A percentile compares a stretch with the other conserved stretches of the same genome.
phyloP scores from a whole-genome alignment of 768 basidiomycete genomes.

The Lentinula guzmanii region DNA sequence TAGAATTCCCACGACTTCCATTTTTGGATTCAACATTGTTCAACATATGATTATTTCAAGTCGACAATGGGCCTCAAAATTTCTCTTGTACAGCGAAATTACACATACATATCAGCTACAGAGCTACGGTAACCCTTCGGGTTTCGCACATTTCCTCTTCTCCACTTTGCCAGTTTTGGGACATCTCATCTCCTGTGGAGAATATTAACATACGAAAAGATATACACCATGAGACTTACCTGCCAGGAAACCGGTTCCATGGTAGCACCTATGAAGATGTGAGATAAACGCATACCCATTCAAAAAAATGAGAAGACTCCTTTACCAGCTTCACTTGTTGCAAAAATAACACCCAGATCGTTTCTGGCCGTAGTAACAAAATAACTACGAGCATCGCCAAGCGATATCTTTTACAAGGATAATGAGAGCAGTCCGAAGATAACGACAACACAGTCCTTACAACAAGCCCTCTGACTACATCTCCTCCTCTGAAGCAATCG shows the following conservation, averaged over 20 bases:
- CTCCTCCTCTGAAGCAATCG: slow-evolving; percentile 89
- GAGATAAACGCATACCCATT: neutral
- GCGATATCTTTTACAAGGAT: slow-evolving; percentile 57
- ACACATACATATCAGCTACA: no score
- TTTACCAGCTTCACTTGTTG: slow-evolving; percentile 79
- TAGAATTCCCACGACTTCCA: neutral
- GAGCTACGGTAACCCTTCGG: slow-evolving; percentile 36
- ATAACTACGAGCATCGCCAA: slow-evolving; percentile 89
- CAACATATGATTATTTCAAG: neutral
- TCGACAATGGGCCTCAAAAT: no score
- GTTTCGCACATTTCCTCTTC: slow-evolving; percentile 83
- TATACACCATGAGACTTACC: neutral
- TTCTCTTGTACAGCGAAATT: no score
- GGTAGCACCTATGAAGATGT: slow-evolving; percentile 49
- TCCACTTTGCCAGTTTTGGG: slow-evolving; percentile 75
- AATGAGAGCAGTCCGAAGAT: neutral
- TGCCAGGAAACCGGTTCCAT: slow-evolving; percentile 88
- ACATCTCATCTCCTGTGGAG: slow-evolving; percentile 67
- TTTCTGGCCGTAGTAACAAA: slow-evolving; percentile 89
- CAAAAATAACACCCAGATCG: slow-evolving; percentile 88
- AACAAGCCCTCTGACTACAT: slow-evolving; percentile 82
- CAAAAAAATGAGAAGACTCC: slow-evolving; percentile 5
- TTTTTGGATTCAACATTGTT: neutral
- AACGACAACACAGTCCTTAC: slow-evolving; percentile 37
- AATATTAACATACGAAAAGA: neutral